phyloP scores from a whole-genome alignment of 129 eudicot genomes.

The Deinandra increscens region DNA sequence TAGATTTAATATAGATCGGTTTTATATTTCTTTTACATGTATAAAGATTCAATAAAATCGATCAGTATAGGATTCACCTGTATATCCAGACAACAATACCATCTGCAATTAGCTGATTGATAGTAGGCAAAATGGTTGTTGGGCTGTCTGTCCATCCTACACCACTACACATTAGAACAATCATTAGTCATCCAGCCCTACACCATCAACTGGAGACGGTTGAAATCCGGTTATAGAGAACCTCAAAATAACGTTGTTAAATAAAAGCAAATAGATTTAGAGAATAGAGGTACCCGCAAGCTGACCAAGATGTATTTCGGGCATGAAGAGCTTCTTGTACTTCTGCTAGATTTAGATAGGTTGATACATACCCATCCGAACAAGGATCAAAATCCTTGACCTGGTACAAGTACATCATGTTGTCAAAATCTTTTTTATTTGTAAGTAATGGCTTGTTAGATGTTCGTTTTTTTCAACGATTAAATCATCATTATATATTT shows the following conservation, averaged over 20 bases:
- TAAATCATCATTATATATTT: too few relatives aligned
- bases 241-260: too few relatives aligned
- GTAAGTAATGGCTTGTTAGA: background rate
- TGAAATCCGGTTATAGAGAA: too few relatives aligned
- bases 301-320: constrained; percentile 34
- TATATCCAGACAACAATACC: constrained; percentile 47
- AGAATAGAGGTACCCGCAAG: constrained; percentile 37
- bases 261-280: too few relatives aligned
- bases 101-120: constrained; percentile 39
- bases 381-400: constrained; percentile 50
- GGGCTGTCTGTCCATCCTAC: constrained; percentile 33
- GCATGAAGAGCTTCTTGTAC: constrained; percentile 57
- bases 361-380: constrained; percentile 31
- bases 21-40: background rate
- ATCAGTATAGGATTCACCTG: constrained; percentile 28
- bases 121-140: constrained; percentile 42
- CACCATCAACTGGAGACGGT: too few relatives aligned
- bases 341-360: constrained; percentile 42
- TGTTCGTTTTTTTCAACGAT: too few relatives aligned
- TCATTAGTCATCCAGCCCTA: constrained; percentile 13
- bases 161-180: constrained; percentile 19
- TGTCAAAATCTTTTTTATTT: background rate
- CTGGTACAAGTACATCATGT: constrained; percentile 22
- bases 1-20: constrained; percentile 1
- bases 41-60: background rate